Base-by-base conservation (phyloP, 1,139 yeast species). In the Suhomyces choctaworum region DNA sequence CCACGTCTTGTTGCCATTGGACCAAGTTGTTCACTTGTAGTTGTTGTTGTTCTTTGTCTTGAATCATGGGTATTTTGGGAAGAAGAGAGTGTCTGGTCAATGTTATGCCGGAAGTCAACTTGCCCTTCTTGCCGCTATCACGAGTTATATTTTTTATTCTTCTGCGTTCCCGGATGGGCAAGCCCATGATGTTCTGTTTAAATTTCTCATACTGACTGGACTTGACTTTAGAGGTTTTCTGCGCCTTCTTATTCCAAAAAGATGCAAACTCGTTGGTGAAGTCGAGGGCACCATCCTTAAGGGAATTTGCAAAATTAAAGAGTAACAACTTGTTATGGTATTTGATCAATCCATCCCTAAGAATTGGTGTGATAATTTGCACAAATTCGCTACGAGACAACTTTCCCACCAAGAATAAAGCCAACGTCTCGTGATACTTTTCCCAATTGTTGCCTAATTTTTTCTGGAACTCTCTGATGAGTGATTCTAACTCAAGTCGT, bases 1-100 rank as follows among this genome's bases (percentile, higher is more conserved):
- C 76, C 16, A 92, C 89, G 56, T 94, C 98, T 58, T 89, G 96
- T 19, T 94, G 89, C 95, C 96, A 89, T 48, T 83, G 83, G 36
- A 80, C 75, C 48, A 89, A 66, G 59, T 80, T 75, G 51, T 80
- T 69, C 24, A 71, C 73, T 41, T 66, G 74, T 39, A 68, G 54
- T 44, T 66, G 76, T 46, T 69, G 77, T 46, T 70, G 72, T 55
- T 46, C 78, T 41, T 75, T 70, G 44, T 77, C 82, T 44, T 78
- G 76, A 23, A 83, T 78, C 57, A 84, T 80, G 4, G 99, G 98
- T 13, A 92, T 82, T 50, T 84, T 86, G 1, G 98, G 97, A 37
- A 90, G 73, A 54, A 85, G 70, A 3, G 92, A 78, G 52, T 88
- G 92, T 50, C 97, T 75, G 3, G 96, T 86, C 45, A 88, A 76